Percentiles rank a stretch among this genome's conserved stretches.
Evolutionary conservation across 148 eudicot genomes (phyloP).

Genomic region (Silene conica): DNA sequence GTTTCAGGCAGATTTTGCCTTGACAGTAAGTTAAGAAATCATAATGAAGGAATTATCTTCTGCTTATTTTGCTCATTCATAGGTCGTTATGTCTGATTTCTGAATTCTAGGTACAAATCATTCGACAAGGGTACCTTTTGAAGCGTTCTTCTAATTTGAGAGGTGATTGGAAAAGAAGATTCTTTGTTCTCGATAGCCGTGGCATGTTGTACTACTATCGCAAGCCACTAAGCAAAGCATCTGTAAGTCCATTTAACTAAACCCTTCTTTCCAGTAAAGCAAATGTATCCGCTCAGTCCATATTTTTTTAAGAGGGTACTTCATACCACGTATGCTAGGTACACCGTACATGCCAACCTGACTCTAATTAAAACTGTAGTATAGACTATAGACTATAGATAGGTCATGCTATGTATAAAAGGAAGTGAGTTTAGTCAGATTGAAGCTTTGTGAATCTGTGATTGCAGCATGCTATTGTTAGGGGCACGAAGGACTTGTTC

Average conservation of each 20-base stretch:
- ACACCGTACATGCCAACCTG: no score
- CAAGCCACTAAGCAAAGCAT: conserved; percentile 72
- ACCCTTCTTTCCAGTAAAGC: no score
- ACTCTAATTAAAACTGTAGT: no score
- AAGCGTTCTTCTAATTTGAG: conserved; percentile 95
- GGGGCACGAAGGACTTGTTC: neutral
- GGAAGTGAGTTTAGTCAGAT: neutral
- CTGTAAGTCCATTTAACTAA: conserved; percentile 44
- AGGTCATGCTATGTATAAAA: neutral
- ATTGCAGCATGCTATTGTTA: neutral
- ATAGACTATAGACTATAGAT: no score
- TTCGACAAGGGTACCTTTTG: conserved; percentile 88
- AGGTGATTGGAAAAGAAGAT: conserved; percentile 96
- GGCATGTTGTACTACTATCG: conserved; percentile 95
- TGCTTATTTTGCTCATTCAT: no score
- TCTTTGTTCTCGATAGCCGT: conserved; percentile 89
- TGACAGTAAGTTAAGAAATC: no score
- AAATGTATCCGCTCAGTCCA: no score
- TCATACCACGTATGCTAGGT: no score
- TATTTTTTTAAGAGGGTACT: no score
- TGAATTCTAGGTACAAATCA: conserved; percentile 77
- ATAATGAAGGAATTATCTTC: no score
- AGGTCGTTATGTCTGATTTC: no score
- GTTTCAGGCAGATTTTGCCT: no score
- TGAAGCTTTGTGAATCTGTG: neutral